A percentile compares a stretch with the other conserved stretches of the same genome.
phyloP scores from a whole-genome alignment of 2,329 filamentous ascomycete genomes.

The Fusarium verticillioides region DNA sequence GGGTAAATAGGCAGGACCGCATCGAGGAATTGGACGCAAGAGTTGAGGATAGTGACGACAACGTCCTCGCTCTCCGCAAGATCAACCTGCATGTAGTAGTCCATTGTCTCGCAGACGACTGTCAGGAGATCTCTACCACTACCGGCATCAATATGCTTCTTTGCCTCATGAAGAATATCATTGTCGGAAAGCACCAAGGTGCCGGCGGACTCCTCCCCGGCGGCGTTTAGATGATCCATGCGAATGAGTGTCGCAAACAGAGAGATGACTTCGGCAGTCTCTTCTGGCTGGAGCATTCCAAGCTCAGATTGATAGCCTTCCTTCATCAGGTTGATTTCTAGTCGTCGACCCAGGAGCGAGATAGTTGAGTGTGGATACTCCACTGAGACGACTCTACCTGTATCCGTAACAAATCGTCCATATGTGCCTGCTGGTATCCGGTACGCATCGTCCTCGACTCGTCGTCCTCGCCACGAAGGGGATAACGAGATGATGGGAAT shows the following conservation, averaged over 20 bases:
- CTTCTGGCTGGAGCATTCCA: slow-evolving; percentile 66
- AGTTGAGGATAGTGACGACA: slow-evolving; percentile 72
- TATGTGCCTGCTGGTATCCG: slow-evolving; percentile 72
- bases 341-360: slow-evolving; percentile 79
- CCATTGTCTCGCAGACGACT: slow-evolving; percentile 86
- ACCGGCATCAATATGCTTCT: slow-evolving; percentile 61
- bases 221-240: slow-evolving; percentile 56
- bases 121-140: slow-evolving; percentile 79
- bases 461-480: slow-evolving; percentile 57
- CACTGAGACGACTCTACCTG: slow-evolving; percentile 78
- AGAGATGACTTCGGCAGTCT: slow-evolving; percentile 77
- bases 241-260: slow-evolving; percentile 78
- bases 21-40: slow-evolving; percentile 84
- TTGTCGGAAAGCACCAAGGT: slow-evolving; percentile 51
- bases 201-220: slow-evolving; percentile 31
- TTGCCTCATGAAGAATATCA: slow-evolving; percentile 64
- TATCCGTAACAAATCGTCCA: slow-evolving; percentile 80
- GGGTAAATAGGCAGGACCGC: slow-evolving; percentile 79
- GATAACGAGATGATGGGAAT: slow-evolving; percentile 70
- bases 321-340: slow-evolving; percentile 73
- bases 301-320: slow-evolving; percentile 65
- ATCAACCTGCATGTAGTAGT: slow-evolving; percentile 72
- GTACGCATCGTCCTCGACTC: slow-evolving; percentile 63
- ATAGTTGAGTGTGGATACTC: slow-evolving; percentile 85
- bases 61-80: slow-evolving; percentile 67